Evolutionary conservation across 2,329 filamentous ascomycete genomes (phyloP), one percentile per base, ranked within the genome.

Genomic region (Tolypocladium ophioglossoides): DNA sequence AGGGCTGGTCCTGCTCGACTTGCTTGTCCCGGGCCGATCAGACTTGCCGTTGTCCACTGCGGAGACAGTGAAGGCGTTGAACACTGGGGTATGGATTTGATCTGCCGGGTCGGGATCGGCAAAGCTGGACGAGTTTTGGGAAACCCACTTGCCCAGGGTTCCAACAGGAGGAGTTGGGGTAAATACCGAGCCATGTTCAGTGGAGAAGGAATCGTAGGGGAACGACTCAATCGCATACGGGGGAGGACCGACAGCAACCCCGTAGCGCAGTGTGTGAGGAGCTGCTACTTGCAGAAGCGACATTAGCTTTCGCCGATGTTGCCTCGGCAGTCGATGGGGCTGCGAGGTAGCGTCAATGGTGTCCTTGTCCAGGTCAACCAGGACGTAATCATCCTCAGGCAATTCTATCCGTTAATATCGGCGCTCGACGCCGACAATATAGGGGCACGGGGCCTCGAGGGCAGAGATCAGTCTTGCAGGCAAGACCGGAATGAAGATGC

Each of bases 401-500:
- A 97, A 79, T 61, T 91, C 86, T 49, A 91, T 82, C 55, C 83
- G 83, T 62, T 95, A 89, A 66, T 97, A 97, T 55, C 91, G 84
- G 60, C 91, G 83, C 72, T 99, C 94, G 55, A 99, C 89, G 50
- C 94, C 94, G 46, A 97, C 90, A 60, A 99, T 96, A 64, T 97
- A 99, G 0, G 94, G 94, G 63, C 94, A 97, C 3, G 92, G 92
- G 1, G 92, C 92, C 63, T 97, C 94, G 20, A 99, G 79, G 3
- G 91, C 92, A 52, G 94, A 91, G 11, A 99, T 78, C 24, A 99
- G 76, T 38, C 92, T 84, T 10, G 90, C 89, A 7, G 92, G 92
- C 10, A 99, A 78, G 37, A 97, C 80, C 2, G 92, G 92, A 59
- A 97, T 96, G 66, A 96, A 91, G 50, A 97, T 90, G 62, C 91